Conservation (phyloP, 345 rosid species). For the Camelina neglecta region DNA sequence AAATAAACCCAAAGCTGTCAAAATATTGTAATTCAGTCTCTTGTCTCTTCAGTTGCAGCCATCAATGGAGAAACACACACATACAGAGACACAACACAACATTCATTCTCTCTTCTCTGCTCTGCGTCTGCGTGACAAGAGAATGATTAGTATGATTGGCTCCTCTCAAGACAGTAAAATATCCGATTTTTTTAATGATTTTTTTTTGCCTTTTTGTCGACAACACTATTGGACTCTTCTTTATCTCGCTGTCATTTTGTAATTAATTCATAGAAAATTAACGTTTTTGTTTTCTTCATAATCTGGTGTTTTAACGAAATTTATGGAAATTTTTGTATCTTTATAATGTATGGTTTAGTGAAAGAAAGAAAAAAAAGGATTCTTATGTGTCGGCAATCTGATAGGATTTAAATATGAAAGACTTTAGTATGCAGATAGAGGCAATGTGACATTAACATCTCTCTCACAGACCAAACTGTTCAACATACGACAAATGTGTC, state of each 20-base stretch:
- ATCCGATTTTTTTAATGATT: neutral
- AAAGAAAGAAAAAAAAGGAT: neutral
- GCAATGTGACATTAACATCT: too few relatives aligned
- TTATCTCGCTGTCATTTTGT: conserved; percentile 9
- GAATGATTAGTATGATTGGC: conserved; percentile 42
- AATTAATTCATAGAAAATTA: neutral
- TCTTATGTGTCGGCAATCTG: conserved; percentile 30
- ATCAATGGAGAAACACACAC: conserved; percentile 32
- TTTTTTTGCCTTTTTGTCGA: conserved; percentile 1
- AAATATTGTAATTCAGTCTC: neutral
- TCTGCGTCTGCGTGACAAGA: conserved; percentile 21
- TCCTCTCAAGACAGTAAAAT: neutral
- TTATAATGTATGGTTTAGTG: neutral
- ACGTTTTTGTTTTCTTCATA: neutral
- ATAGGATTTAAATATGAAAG: neutral
- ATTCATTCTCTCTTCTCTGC: conserved; percentile 2
- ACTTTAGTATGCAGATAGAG: too few relatives aligned
- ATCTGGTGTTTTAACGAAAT: conserved; percentile 7
- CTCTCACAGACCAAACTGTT: too few relatives aligned
- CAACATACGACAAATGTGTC: too few relatives aligned
- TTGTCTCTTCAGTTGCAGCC: conserved; percentile 3
- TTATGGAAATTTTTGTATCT: neutral
- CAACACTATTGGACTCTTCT: conserved; percentile 3
- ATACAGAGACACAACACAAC: neutral
- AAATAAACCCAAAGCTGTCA: neutral